Conservation (phyloP, 192 early-diverging fungal genomes). For the Coemansia sp. region DNA sequence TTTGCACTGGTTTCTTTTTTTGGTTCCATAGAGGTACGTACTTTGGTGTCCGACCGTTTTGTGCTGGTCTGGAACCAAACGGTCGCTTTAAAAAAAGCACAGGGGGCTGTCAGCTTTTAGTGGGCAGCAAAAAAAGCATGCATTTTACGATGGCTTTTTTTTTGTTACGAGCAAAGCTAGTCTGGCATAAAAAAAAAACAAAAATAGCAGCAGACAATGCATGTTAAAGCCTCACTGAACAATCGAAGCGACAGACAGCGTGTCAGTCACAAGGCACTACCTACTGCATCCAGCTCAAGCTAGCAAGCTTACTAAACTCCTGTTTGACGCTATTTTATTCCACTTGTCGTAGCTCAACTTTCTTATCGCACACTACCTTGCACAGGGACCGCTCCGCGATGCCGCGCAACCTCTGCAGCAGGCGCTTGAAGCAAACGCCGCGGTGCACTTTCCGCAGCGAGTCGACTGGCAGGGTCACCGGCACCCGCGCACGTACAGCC, state of each 20-base stretch:
- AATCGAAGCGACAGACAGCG: neutral
- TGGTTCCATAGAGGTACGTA: constrained; percentile 19
- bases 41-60: neutral
- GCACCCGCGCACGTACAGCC: constrained; percentile 56
- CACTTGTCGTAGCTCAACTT: constrained; percentile 62
- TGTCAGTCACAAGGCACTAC: neutral
- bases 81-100: too few relatives aligned
- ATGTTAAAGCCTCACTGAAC: neutral
- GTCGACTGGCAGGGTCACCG: constrained; percentile 69
- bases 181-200: neutral
- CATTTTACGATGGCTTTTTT: too few relatives aligned
- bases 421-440: constrained; percentile 37
- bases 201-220: neutral
- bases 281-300: neutral
- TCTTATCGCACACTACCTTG: constrained; percentile 70
- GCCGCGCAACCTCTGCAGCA: constrained; percentile 55
- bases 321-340: neutral
- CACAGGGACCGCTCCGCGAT: constrained; percentile 57
- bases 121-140: too few relatives aligned
- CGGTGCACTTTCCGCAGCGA: constrained; percentile 63
- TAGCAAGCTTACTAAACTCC: neutral
- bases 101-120: too few relatives aligned
- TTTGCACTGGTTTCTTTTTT: neutral
- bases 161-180: neutral
- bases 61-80: neutral